Evolutionary conservation across 768 basidiomycete species (phyloP), one percentile per base, ranked within the genome.

Genomic region (Saitozyma podzolica): DNA sequence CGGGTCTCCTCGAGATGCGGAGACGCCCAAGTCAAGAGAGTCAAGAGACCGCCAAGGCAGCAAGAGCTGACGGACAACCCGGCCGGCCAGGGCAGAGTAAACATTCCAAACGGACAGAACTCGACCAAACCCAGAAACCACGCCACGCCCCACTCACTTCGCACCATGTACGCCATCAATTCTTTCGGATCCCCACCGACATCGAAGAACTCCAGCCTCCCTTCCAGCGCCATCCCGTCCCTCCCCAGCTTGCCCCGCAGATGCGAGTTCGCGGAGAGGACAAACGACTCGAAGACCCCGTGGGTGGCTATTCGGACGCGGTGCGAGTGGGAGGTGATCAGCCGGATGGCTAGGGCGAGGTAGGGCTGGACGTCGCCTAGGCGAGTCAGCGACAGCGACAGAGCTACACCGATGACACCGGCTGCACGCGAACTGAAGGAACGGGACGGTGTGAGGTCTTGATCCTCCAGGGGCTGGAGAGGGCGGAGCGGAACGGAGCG

Each of bases 91-190:
- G 29, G 29, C 29, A 29, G 29, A 29, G 29, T 47, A 6, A 6
- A 47, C n/a, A 6, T 47, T 6, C 29, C 29, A 17, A 60, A 48
- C 40, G 41, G 45, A 41, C 13, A 2, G 55, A 19, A n/a, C 17
- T 29, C 40, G 2, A 3, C n/a, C n/a, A n/a, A n/a, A n/a, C n/a
- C n/a, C n/a, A n/a, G n/a, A n/a, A n/a, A n/a, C n/a, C n/a, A n/a
- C n/a, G n/a, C n/a, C n/a, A n/a, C 16, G 8, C 16, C 47, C 48
- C 17, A 64, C 82, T 68, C 59, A 86, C 86, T 87, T 74, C 84
- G 85, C 54, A 87, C 86, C 86, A 87, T 86, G 62, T 86, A 87
- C 55, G 84, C 84, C 86, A 87, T 86, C 17, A 87, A 77, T 59
- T 86, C 84, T 50, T 84, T 82, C 0, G 86, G 86, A 69, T 86